These are phyloP conservation scores for Lactarius hatsudake DNA, from an alignment of 768 basidiomycete species.

Conservation along the genomic window DNA sequence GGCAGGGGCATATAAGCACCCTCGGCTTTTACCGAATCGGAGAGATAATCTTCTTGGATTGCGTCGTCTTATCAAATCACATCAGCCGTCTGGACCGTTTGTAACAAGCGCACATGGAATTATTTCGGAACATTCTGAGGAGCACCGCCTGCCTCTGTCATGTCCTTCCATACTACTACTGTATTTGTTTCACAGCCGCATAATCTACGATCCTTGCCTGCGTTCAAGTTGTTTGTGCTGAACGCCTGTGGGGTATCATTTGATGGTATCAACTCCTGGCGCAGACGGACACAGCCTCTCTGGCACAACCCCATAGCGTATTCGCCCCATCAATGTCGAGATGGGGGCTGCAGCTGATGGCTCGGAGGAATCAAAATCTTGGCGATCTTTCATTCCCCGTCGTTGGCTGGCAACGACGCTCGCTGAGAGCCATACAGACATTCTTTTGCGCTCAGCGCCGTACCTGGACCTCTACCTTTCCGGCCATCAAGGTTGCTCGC, in stretches of 20 bases:
- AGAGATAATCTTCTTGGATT: constrained; percentile 13
- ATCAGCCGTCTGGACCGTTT: background rate
- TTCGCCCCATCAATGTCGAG: no score
- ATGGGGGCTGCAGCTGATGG: constrained; percentile 7
- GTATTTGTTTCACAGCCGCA: no score
- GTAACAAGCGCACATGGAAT: no score
- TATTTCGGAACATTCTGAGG: no score
- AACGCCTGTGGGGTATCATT: no score
- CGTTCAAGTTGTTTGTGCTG: no score
- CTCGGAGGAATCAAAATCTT: background rate
- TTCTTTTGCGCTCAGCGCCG: background rate
- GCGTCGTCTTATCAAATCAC: background rate
- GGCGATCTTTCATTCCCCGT: background rate
- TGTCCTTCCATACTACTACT: no score
- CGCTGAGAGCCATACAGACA: background rate
- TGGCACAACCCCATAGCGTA: background rate
- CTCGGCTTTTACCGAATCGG: constrained; percentile 23
- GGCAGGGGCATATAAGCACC: constrained; percentile 25
- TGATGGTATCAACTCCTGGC: background rate
- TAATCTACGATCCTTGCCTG: no score
- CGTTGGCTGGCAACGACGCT: background rate
- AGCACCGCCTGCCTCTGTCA: no score
- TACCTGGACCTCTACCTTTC: background rate
- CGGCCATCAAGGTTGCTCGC: constrained; percentile 1
- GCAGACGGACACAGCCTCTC: background rate